A percentile compares a stretch with the other conserved stretches of the same genome.
Conservation (phyloP, 495 filamentous ascomycete species). For the Aspergillus baeticus region DNA sequence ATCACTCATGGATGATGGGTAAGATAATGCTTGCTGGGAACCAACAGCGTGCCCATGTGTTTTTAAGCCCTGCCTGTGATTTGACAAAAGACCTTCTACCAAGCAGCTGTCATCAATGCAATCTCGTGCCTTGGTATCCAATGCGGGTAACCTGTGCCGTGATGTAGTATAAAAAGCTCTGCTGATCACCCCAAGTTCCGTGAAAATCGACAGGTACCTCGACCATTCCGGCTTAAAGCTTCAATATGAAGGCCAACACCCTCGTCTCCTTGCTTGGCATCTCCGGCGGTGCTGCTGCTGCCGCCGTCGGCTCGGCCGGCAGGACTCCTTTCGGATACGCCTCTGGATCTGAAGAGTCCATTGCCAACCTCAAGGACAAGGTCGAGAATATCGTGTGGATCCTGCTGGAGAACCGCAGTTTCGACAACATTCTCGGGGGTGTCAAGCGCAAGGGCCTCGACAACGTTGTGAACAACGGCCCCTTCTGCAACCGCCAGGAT, state of each 20-base stretch:
- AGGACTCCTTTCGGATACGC: background rate
- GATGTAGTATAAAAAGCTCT: too few species aligned
- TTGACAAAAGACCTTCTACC: too few species aligned
- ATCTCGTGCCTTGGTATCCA: too few species aligned
- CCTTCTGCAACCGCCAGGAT: constrained; percentile 43
- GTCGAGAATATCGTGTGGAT: constrained; percentile 48
- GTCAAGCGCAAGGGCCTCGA: constrained; percentile 34
- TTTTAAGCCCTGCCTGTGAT: too few species aligned
- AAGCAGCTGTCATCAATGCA: too few species aligned
- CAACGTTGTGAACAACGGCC: constrained; percentile 45
- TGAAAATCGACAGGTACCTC: too few species aligned
- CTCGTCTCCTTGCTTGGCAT: background rate
- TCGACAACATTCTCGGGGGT: constrained; percentile 46
- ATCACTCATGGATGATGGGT: too few species aligned
- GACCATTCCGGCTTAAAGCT: too few species aligned
- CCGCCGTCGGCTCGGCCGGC: background rate
- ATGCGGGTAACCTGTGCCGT: too few species aligned
- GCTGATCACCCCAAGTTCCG: too few species aligned
- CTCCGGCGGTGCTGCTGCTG: background rate
- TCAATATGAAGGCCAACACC: constrained; percentile 3
- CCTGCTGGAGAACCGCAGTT: constrained; percentile 44
- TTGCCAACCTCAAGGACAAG: constrained; percentile 35
- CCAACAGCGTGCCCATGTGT: too few species aligned
- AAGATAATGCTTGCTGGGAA: too few species aligned
- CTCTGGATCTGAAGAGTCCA: constrained; percentile 18